Conservation (phyloP, 129 eudicot species). For the Deinandra increscens region DNA sequence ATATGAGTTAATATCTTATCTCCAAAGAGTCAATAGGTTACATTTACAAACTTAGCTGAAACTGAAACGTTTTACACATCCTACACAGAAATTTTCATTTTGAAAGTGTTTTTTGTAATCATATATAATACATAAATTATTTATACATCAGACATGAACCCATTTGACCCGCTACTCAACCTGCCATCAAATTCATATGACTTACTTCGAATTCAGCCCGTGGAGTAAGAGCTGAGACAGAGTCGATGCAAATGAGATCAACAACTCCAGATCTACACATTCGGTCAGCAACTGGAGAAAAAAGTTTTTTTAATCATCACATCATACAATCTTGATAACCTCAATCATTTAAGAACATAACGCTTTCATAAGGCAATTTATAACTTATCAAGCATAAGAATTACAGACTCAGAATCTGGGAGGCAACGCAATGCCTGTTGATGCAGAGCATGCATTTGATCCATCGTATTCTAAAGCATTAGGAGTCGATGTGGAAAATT, state of each 20-base stretch:
- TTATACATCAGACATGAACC: neutral
- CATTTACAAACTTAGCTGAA: neutral
- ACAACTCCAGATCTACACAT: constrained; percentile 99
- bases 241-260: constrained; percentile 97
- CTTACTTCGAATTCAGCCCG: constrained; percentile 97
- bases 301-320: constrained; percentile 8
- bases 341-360: neutral
- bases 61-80: neutral
- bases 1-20: neutral
- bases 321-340: constrained; percentile 10
- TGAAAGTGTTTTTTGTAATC: neutral
- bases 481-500: constrained; percentile 98
- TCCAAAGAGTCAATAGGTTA: neutral
- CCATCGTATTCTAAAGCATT: constrained; percentile 92
- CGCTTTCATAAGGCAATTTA: constrained; percentile 16
- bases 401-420: constrained; percentile 68
- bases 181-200: neutral
- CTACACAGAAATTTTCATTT: neutral
- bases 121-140: neutral
- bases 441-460: constrained; percentile 99
- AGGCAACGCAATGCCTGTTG: constrained; percentile 99
- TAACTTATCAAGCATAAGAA: constrained; percentile 19
- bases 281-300: constrained; percentile 85
- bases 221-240: too few species aligned
- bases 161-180: constrained; percentile 1